Evolutionary conservation across 345 rosid species (phyloP), one percentile per base, ranked within the genome.

Genomic region (Acer saccharum): DNA sequence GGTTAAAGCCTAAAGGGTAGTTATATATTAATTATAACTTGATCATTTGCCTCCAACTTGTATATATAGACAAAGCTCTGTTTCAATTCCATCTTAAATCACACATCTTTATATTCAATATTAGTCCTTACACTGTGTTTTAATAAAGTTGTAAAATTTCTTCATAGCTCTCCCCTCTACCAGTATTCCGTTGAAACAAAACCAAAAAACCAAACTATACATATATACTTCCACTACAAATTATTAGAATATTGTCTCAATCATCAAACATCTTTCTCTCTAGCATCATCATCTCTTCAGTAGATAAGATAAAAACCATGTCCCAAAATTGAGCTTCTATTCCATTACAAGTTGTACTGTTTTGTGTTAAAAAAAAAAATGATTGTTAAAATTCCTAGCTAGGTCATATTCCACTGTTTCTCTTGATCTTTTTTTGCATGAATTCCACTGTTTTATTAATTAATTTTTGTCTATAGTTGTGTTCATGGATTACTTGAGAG

Each of bases 401-500:
- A 21, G 39, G 52, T 57, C 46, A 71, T 35, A 35, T 35, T 76
- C 69, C 48, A 20, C 48, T 7, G 57, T 54, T 64, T 75, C 4
- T 35, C 50, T 21, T 46, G 39, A 35, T 35, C 6, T 6, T 60
- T 69, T 69, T 69, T 78, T 39, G 13, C 27, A 48, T 32, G 69
- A 39, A 21, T 10, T 55, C 29, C 50, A 35, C 69, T 54, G 58
- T 54, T 54, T 54, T 54, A 54, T 54, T 52, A 4, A 16, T 4
- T 17, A 4, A 54, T 4, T 54, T 13, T 54, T 54, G n/a, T 54
- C 6, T 54, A 54, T 54, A 54, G 58, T 54, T 4, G n/a, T 54
- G 69, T 65, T 65, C 9, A 88, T 87, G 93, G 90, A 86, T 13
- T 78, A 71, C 84, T 52, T 73, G 43, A 81, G 78, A 67, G 93